phyloP scores from a whole-genome alignment of 1,284 basidiomycete genomes.

The Fomitopsis schrenkii region DNA sequence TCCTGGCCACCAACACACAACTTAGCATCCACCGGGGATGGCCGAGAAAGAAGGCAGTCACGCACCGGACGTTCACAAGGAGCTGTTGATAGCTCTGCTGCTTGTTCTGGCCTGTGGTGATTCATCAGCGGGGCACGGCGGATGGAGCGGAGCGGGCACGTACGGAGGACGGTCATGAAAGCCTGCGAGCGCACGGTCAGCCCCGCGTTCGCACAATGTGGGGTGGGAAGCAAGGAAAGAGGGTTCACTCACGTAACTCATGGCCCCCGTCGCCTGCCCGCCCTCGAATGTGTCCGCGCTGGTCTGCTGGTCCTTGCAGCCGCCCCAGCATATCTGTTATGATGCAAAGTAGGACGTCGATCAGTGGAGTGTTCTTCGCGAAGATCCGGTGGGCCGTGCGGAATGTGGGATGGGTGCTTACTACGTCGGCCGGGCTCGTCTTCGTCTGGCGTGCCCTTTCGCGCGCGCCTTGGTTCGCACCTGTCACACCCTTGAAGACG shows the following conservation, averaged over 20 bases:
- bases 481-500: slow-evolving; percentile 38
- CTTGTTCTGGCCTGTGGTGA: slow-evolving; percentile 47
- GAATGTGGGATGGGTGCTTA: slow-evolving; percentile 19
- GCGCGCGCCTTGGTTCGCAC: slow-evolving; percentile 51
- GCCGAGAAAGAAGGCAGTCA: neutral
- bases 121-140: slow-evolving; percentile 7
- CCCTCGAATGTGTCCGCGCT: slow-evolving; percentile 86
- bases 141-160: slow-evolving; percentile 15
- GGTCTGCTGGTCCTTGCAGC: slow-evolving; percentile 92
- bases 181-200: slow-evolving; percentile 42
- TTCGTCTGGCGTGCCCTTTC: slow-evolving; percentile 62
- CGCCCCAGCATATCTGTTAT: slow-evolving; percentile 71
- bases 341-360: neutral
- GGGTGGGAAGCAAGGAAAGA: neutral
- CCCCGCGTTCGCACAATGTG: neutral
- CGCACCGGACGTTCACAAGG: slow-evolving; percentile 63
- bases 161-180: slow-evolving; percentile 65
- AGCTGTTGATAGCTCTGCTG: slow-evolving; percentile 82
- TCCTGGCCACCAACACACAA: slow-evolving; percentile 27
- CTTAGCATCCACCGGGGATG: neutral
- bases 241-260: slow-evolving; percentile 59
- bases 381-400: slow-evolving; percentile 18
- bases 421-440: slow-evolving; percentile 74
- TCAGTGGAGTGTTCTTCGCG: neutral
- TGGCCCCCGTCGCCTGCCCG: slow-evolving; percentile 85